Evolutionary conservation across 2,329 filamentous ascomycete species (phyloP).

Genomic region (Ophiostoma novo-ulmi): DNA sequence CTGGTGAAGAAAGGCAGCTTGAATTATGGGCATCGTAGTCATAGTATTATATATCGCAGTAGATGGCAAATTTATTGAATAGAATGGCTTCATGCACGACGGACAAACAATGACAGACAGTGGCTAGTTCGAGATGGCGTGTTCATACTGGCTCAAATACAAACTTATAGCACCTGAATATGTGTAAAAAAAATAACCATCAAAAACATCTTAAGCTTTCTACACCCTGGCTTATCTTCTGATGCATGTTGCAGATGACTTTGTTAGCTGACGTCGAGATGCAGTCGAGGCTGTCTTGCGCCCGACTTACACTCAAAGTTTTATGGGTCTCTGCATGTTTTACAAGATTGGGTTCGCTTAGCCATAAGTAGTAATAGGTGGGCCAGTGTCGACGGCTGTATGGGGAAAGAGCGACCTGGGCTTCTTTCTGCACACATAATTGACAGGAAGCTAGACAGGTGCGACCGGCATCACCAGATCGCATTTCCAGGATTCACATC

Average conservation of each 20-base stretch:
- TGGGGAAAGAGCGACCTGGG: background rate
- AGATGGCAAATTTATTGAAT: too few species aligned
- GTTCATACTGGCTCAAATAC: too few species aligned
- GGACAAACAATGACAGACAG: too few species aligned
- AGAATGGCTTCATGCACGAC: too few species aligned
- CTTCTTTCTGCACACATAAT: conserved; percentile 10
- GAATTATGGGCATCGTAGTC: too few species aligned
- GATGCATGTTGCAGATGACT: background rate
- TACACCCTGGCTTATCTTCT: background rate
- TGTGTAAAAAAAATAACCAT: too few species aligned
- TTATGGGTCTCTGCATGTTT: background rate
- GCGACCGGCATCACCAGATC: background rate
- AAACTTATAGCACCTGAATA: too few species aligned
- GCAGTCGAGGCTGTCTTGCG: background rate
- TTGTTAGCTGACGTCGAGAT: background rate
- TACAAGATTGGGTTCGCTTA: background rate
- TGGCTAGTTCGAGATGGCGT: too few species aligned
- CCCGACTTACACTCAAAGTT: background rate
- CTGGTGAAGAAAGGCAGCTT: too few species aligned
- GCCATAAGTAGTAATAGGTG: background rate
- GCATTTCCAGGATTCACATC: background rate
- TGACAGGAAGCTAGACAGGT: background rate
- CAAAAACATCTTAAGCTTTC: too few species aligned
- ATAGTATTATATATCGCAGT: too few species aligned
- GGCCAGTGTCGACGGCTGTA: background rate